phyloP scores from a whole-genome alignment of 2,329 filamentous ascomycete genomes.

The Talaromyces funiculosus region DNA sequence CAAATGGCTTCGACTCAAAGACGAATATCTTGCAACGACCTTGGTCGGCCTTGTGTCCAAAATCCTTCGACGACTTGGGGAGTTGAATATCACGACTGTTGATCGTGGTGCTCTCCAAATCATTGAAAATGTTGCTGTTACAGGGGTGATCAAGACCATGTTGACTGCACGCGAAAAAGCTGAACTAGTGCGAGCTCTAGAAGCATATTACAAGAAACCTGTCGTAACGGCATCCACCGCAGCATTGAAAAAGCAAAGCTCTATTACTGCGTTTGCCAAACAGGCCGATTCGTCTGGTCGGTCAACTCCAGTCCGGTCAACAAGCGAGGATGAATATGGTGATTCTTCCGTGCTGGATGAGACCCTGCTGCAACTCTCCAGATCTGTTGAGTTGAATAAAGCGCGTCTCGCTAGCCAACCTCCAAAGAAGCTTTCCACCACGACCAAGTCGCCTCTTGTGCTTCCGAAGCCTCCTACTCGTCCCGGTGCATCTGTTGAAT shows the following conservation, averaged over 20 bases:
- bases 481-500: constrained; percentile 38
- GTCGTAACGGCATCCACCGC: constrained; percentile 39
- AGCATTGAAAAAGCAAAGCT: constrained; percentile 40
- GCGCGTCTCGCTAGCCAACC: constrained; percentile 27
- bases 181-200: constrained; percentile 63
- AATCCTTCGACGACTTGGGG: constrained; percentile 72
- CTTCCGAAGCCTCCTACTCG: constrained; percentile 24
- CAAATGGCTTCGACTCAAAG: constrained; percentile 84
- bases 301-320: constrained; percentile 24
- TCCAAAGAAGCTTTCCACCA: constrained; percentile 24
- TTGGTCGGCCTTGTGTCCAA: constrained; percentile 79
- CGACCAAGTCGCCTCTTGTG: constrained; percentile 18
- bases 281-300: constrained; percentile 31
- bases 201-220: constrained; percentile 45
- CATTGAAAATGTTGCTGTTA: constrained; percentile 50
- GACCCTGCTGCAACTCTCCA: constrained; percentile 36
- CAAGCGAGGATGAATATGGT: constrained; percentile 37
- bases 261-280: constrained; percentile 36
- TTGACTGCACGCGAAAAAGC: constrained; percentile 77
- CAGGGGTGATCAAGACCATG: constrained; percentile 65
- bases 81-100: constrained; percentile 65
- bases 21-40: constrained; percentile 75
- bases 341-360: constrained; percentile 37
- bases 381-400: constrained; percentile 40
- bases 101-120: constrained; percentile 59